A percentile compares a stretch with the other conserved stretches of the same genome.
phyloP scores from a whole-genome alignment of 306 rosid genomes.

The Fragaria vesca region DNA sequence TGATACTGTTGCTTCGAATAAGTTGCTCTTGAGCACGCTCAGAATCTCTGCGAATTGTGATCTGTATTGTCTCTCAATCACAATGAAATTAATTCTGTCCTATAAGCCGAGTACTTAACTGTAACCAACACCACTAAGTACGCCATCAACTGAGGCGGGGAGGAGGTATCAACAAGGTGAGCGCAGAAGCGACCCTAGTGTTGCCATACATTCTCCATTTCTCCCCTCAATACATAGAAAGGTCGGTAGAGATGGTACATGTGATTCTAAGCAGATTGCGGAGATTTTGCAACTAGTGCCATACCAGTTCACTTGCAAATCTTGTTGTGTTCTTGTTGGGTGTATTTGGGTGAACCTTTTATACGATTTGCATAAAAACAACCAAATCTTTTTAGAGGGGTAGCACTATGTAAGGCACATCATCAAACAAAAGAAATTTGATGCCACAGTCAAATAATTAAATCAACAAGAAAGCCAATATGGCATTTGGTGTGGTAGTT shows the following conservation, averaged over 20 bases:
- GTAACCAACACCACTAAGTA: not conserved
- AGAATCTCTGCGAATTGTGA: not conserved
- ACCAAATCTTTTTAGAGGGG: not conserved
- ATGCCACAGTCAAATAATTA: not conserved
- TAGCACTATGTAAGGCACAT: not conserved
- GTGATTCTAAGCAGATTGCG: not conserved
- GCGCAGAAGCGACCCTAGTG: not conserved
- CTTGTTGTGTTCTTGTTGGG: not conserved
- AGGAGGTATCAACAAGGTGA: not conserved
- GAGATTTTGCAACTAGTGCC: not conserved
- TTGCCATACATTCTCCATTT: not conserved
- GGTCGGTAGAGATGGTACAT: not conserved
- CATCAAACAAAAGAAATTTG: not conserved
- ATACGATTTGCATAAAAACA: not conserved
- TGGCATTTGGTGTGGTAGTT: not conserved
- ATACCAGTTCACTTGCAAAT: slow-evolving; percentile 3
- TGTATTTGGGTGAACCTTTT: not conserved
- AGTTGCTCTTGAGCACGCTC: not conserved
- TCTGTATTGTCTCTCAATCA: not conserved
- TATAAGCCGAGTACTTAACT: not conserved
- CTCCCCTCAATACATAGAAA: not conserved
- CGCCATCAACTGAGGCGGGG: not conserved
- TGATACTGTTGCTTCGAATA: not conserved
- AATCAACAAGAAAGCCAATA: not conserved
- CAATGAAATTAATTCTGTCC: not conserved